Percentiles rank a stretch among this genome's conserved stretches.
phyloP scores from a whole-genome alignment of 208 protist genomes.

The Leishmania martiniquensis region DNA sequence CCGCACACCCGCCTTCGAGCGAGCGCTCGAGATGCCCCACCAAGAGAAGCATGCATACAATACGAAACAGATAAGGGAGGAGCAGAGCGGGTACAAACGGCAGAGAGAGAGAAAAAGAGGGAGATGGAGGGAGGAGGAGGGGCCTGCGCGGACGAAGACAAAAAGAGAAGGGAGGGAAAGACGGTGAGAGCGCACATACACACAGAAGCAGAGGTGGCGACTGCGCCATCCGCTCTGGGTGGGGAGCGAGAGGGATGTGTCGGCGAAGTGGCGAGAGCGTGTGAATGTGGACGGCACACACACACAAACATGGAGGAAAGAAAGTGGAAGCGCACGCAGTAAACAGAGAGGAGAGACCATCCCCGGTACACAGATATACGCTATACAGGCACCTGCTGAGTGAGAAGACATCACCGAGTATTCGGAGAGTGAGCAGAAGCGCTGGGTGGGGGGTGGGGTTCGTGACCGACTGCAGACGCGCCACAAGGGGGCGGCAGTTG shows the following conservation, averaged over 20 bases:
- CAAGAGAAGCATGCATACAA: background rate
- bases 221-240: background rate
- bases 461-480: background rate
- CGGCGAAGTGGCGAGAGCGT: background rate
- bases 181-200: background rate
- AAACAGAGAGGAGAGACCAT: background rate
- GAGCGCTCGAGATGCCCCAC: background rate
- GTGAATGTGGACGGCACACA: background rate
- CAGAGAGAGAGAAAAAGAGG: background rate
- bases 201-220: background rate
- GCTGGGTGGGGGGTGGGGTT: background rate
- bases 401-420: background rate
- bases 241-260: background rate
- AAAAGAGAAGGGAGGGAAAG: slow-evolving; percentile 6
- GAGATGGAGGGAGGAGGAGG: background rate
- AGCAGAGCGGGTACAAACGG: slow-evolving; percentile 5
- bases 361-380: background rate
- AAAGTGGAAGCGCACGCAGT: background rate
- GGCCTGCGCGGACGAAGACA: background rate
- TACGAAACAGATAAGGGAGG: background rate
- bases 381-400: background rate
- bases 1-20: background rate
- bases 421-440: background rate
- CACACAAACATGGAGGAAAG: background rate
- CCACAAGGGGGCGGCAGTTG: background rate